Base-by-base conservation (phyloP, 164 flowering plant genomes). In the Hamamelis virginiana region DNA sequence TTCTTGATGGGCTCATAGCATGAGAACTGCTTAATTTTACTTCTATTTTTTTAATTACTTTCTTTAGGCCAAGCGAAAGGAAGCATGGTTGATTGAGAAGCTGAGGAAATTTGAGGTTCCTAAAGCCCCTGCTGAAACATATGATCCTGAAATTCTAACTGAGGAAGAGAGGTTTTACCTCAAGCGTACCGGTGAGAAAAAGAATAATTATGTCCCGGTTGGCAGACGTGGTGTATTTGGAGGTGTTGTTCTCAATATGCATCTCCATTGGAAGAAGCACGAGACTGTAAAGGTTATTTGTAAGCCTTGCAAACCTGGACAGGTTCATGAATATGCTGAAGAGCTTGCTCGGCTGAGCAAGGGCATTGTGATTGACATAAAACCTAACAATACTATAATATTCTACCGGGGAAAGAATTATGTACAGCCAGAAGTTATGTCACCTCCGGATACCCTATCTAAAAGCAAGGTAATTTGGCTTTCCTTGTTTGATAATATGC, bases 171-270 rank as follows among this genome's bases (percentile, higher is more conserved):
- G 47, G 75, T 91, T 89, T 79, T 92, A 85, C 77, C 82, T 94
- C 14, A 92, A 92, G 76, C 92, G 97, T 43, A 90, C 90, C 1
- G 98, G 95, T 64, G 97, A 90, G 83, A 94, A 88, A 75, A 94
- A 91, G 85, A 94, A 92, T 78, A 74, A 89, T 66, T 94, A 89
- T 81, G 94, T 94, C 51, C 94, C 85, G 3, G 85, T 94, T 63
- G 98, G 98, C 19, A 85, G 94, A 74, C 86, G 95, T 50, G 98
- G 97, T 71, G 94, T 94, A 19, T 92, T 94, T 82, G 98, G 98
- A 64, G 95, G 95, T 66, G 96, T 94, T 73, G 98, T 89, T 80
- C 94, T 94, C 22, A 94, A 94, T 72, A 91, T 94, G 98, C 98
- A 92, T 83, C 92, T 91, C 21, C 98, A 94, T 47, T 89, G 97